Evolutionary conservation across 2,329 filamentous ascomycete species (phyloP).

Genomic region (Fusarium mexicanum): DNA sequence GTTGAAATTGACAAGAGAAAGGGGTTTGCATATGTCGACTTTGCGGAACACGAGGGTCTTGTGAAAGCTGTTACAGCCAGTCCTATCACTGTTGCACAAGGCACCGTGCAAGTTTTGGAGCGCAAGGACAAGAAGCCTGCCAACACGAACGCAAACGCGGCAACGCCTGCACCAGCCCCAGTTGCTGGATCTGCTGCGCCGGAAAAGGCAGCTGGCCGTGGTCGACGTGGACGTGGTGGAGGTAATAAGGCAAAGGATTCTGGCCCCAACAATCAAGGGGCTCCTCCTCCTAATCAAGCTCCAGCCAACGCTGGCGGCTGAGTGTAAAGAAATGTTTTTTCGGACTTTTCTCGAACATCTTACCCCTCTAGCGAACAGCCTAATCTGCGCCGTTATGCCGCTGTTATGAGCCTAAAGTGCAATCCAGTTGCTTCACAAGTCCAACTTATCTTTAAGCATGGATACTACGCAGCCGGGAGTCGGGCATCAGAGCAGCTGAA

Average conservation of each 20-base stretch:
- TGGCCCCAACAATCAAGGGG: slow-evolving; percentile 22
- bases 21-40: slow-evolving; percentile 93
- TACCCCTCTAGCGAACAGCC: slow-evolving; percentile 16
- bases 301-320: slow-evolving; percentile 35
- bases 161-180: slow-evolving; percentile 24
- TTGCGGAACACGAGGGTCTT: slow-evolving; percentile 76
- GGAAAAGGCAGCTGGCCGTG: slow-evolving; percentile 46
- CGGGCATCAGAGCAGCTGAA: neutral
- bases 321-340: neutral
- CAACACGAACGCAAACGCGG: slow-evolving; percentile 26
- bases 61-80: slow-evolving; percentile 84
- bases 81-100: slow-evolving; percentile 83
- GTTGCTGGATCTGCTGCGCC: slow-evolving; percentile 28
- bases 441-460: slow-evolving; percentile 14
- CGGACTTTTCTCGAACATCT: slow-evolving; percentile 27
- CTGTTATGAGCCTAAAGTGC: neutral
- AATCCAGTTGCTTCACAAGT: slow-evolving; percentile 7
- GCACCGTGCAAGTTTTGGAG: slow-evolving; percentile 87
- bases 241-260: slow-evolving; percentile 42
- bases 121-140: slow-evolving; percentile 69
- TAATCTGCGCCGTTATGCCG: slow-evolving; percentile 14
- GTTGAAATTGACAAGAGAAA: slow-evolving; percentile 96
- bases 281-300: neutral
- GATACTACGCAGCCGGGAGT: slow-evolving; percentile 4
- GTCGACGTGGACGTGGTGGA: slow-evolving; percentile 48